Evolutionary conservation across 257 asterid species (phyloP), one percentile per base, ranked within the genome.

Genomic region (Salvia miltiorrhiza): DNA sequence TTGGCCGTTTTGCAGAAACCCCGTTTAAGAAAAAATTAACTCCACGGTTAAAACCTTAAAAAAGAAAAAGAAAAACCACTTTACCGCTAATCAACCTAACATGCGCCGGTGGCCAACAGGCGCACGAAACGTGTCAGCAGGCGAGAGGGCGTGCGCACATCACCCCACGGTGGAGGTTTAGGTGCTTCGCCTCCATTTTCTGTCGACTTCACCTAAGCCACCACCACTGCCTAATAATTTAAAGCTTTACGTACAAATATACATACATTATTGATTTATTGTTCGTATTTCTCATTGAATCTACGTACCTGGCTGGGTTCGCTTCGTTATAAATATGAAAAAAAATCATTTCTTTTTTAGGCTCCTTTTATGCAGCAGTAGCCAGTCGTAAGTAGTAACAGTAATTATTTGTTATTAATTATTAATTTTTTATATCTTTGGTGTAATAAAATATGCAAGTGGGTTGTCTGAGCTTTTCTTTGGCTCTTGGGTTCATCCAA

Each of bases 401-500:
- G 63, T 70, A 69, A 58, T 64, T 11, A 24, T 54, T 9, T 20
- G 24, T 9, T 21, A 10, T 52, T 20, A 14, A 52, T 52, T 52
- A 2, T 52, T 21, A 17, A 21, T 23, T 6, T 52, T 20, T 3
- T 9, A 9, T 54, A 13, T 3, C 50, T 6, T 43, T 35, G 69
- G 47, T 50, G 57, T 78, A 74, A 74, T 67, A 60, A 61, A 66
- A 78, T 68, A 65, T 67, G 75, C 82, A 74, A 79, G 82, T 75
- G 83, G 80, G 44, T 60, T 35, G 49, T 45, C 74, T 55, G 60
- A 45, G 79, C 73, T 68, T 76, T 74, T 76, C 69, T 78, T 81
- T 80, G 82, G 79, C 89, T 78, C 84, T 79, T 83, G 71, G 73
- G 73, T 71, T 77, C 78, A 66, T 69, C 79, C 74, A 79, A 81